Evolutionary conservation across 116 monocot species (phyloP), one percentile per base, ranked within the genome.

Genomic region (Dioscorea cayenensis): DNA sequence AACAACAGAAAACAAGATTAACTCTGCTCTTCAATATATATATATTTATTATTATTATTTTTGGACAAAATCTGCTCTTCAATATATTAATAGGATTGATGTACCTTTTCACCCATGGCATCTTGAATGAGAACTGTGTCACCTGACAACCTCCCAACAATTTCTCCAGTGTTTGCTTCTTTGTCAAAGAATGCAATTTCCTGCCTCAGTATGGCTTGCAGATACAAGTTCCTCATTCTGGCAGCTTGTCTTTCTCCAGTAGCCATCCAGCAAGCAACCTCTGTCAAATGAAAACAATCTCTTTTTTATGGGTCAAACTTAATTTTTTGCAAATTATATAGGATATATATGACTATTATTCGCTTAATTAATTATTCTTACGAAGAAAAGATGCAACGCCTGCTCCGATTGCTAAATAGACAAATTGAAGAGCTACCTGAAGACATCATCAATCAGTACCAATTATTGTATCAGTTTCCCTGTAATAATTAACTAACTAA

Each of bases 41-140:
- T n/a, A n/a, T n/a, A n/a, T n/a, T n/a, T n/a, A n/a, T n/a, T n/a
- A n/a, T n/a, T n/a, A n/a, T n/a, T n/a, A n/a, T n/a, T n/a, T n/a
- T n/a, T n/a, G n/a, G n/a, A n/a, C n/a, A n/a, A n/a, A n/a, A n/a
- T 43, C 12, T 0, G 43, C 6, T 32, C 32, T 43, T 43, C 43
- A 9, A 43, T 5, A 12, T 43, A 25, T 43, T 43, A 10, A 1
- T 8, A 9, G 43, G 43, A 9, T 43, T 43, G 43, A 43, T 43
- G 2, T 66, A 89, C 93, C 78, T 93, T 93, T 68, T 93, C 93
- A 43, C 93, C 93, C 84, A 93, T 89, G 63, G 93, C 93, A 75
- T 89, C 93, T 83, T 93, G 93, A 55, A 93, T 89, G 6, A 84
- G 66, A 63, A 93, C 72, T 19, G 93, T 89, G 66, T 93, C 93